A percentile compares a stretch with the other conserved stretches of the same genome.
phyloP scores from a whole-genome alignment of 495 filamentous ascomycete genomes.

The Hypoxylon cercidicola region DNA sequence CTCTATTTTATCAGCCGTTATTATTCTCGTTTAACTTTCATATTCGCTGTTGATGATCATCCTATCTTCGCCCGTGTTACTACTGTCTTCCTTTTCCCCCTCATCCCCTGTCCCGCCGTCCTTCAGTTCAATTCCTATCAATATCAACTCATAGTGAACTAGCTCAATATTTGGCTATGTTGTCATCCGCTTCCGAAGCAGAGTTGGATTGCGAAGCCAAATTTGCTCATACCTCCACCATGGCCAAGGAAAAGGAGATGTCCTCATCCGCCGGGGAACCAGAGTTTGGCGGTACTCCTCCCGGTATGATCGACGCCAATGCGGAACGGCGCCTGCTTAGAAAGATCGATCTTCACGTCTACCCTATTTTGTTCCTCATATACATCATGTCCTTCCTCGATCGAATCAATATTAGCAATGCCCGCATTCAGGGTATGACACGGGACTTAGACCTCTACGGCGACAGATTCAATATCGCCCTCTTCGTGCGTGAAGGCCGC shows the following conservation, averaged over 20 bases:
- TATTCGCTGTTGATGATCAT: background rate
- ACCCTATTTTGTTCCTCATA: constrained; percentile 56
- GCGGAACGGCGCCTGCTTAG: constrained; percentile 46
- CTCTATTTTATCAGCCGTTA: background rate
- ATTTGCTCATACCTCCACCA: constrained; percentile 4
- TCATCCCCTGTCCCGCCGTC: background rate
- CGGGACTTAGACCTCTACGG: constrained; percentile 67
- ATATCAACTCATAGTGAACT: background rate
- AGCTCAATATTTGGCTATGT: constrained; percentile 18
- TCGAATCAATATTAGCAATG: constrained; percentile 72
- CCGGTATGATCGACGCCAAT: constrained; percentile 29
- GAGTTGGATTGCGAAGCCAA: constrained; percentile 14
- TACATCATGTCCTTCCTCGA: constrained; percentile 60
- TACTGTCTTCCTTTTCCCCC: constrained; percentile 11
- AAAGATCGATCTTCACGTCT: constrained; percentile 52
- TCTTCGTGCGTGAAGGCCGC: constrained; percentile 55
- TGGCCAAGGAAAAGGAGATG: constrained; percentile 19
- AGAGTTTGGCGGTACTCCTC: constrained; percentile 1
- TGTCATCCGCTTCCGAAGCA: constrained; percentile 26
- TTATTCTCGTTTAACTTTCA: background rate
- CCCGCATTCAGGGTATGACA: constrained; percentile 68
- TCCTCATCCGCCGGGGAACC: background rate
- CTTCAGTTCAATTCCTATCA: constrained; percentile 1
- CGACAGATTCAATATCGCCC: constrained; percentile 68
- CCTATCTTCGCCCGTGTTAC: constrained; percentile 14